Evolutionary conservation across 306 rosid species (phyloP).

Genomic region (Gleditsia sinensis): DNA sequence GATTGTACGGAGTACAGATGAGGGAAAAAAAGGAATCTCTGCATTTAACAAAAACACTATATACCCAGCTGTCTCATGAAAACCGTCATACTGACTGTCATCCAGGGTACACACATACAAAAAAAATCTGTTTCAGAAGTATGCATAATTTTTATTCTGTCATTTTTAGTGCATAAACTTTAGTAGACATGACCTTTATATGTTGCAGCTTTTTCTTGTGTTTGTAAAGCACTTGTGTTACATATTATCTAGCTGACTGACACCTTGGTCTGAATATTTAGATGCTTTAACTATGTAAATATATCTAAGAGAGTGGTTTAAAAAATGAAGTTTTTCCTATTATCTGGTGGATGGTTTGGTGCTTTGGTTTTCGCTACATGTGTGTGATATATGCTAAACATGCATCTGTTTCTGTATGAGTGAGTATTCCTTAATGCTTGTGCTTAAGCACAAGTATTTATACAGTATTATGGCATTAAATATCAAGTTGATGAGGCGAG

Average conservation of each 20-base stretch:
- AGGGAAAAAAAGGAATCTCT: not conserved
- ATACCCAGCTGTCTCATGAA: not conserved
- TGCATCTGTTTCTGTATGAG: not conserved
- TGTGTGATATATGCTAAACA: not conserved
- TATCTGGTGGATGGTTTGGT: not conserved
- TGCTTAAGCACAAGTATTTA: not conserved
- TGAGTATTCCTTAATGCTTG: not conserved
- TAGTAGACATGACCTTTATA: not conserved
- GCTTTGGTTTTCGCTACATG: constrained; percentile 12
- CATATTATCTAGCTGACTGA: constrained; percentile 4
- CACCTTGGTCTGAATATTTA: not conserved
- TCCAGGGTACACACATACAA: not conserved
- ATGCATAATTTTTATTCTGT: not conserved
- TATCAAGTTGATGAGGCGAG: not conserved
- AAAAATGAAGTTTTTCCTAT: constrained; percentile 10
- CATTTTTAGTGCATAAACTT: constrained; percentile 7
- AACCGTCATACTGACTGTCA: not conserved
- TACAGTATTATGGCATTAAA: not conserved
- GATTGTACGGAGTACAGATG: constrained; percentile 6
- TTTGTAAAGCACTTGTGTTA: constrained; percentile 3
- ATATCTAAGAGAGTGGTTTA: not conserved
- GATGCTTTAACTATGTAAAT: constrained; percentile 11
- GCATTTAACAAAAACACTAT: not conserved
- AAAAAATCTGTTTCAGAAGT: not conserved
- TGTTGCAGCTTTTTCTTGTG: constrained; percentile 11